Evolutionary conservation across 495 filamentous ascomycete genomes (phyloP), one percentile per base, ranked within the genome.

Genomic region (Hyaloscypha hepaticicola): DNA sequence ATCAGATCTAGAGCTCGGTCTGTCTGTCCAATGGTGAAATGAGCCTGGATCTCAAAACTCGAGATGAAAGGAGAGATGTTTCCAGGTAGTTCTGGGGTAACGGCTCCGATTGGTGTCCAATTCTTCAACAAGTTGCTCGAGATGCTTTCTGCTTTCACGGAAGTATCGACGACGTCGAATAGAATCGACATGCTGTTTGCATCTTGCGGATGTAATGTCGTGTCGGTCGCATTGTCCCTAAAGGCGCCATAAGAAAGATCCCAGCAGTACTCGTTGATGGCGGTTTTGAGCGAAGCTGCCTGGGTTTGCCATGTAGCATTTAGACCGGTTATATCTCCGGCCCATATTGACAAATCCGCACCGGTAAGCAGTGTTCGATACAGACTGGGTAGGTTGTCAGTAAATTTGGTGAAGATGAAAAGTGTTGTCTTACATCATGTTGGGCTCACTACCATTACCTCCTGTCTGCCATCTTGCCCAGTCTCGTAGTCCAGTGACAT

Each of bases 41-140:
- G 87, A 19, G 81, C 84, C 71, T 86, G 82, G 28, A 90, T 79
- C 66, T 90, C 87, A 64, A 89, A 85, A 14, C 81, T 81, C 2
- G 83, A 83, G 64, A 88, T 86, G 73, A 89, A 89, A 0, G 86
- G 82, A 12, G 82, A 86, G 52, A 90, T 79, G 61, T 86, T 85
- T 21, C 82, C 80, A 2, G 79, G 78, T 6, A 87, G 75, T 66
- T 90, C 86, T 1, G 82, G 81, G 19, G 82, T 75, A 0, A 81
- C 80, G 14, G 86, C 80, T 38, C 87, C 87, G 51, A 85, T 83
- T 8, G 83, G 79, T 0, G 78, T 83, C 68, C 68, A 70, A 31
- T 70, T 70, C 27, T 67, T 65, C 11, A 65, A 28, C 19, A 70
- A 53, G 16, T 67, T 65, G 34, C 21, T 62, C 1, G 68, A 70